Evolutionary conservation across 352 stramenopile species (phyloP), one percentile per base, ranked within the genome.

Genomic region (Phytophthora rubi): DNA sequence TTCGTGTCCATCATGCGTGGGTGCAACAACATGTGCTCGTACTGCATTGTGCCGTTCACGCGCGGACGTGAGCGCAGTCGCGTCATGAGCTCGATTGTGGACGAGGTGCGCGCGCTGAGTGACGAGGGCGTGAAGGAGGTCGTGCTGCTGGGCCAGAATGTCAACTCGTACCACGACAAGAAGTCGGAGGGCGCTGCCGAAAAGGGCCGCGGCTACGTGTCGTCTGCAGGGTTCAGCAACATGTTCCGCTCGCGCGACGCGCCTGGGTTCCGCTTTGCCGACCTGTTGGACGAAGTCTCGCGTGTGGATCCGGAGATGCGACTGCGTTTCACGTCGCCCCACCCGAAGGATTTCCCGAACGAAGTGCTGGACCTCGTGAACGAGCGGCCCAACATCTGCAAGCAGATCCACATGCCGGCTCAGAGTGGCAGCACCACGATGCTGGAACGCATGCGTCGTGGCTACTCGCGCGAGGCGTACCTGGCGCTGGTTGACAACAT

Each of bases 1-100:
- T 99, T 99, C 77, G 92, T 99, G 13, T 98, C 92, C 12, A 99
- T 99, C 74, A 99, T 99, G 97, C 85, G 98, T 52, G 98, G 98
- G 63, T 99, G 98, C 82, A 99, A 99, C 80, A 99, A 99, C 79
- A 99, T 99, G 91, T 99, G 98, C 82, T 98, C 90, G 15, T 99
- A 99, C 85, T 99, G 98, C 82, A 99, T 99, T 59, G 98, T 99
- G 62, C 98, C 98, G 0, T 99, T 99, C 79, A 99, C 98, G 12
- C 85, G 98, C 39, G 98, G 98, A 2, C 85, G 98, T 58, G 98
- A 99, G 81, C 90, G 98, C 52, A 94, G 86, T 63, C 88, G 88
- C 23, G 86, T 94, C 44, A 86, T 99, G 18, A 62, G 79, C 16
- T 98, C 89, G 58, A 99, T 99, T 49, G 75, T 99, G 3, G 88